Evolutionary conservation across 495 filamentous ascomycete species (phyloP), one percentile per base, ranked within the genome.

Genomic region (Cetradonia linearis): DNA sequence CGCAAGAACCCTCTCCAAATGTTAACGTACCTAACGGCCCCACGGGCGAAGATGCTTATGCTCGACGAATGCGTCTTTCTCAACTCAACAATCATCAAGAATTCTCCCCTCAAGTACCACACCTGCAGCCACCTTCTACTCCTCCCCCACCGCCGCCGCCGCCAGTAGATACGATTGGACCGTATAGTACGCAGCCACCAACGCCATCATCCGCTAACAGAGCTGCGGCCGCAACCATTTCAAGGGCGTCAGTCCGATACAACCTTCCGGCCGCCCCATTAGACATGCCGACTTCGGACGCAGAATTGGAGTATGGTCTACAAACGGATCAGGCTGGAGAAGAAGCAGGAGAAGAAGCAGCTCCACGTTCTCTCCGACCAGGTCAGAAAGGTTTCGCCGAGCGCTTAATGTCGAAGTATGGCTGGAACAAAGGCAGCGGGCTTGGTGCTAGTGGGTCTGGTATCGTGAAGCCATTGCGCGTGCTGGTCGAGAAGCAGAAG

Each of bases 181-280:
- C 18, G n/a, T 7, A 46, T 8, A 16, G 37, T 6, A 18, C 27
- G 25, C 38, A 57, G 27, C 55, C 37, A 20, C 38, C 37, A 59
- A 30, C 72, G 55, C 47, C 66, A 40, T 66, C 71, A 7, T 66
- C 70, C 34, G 16, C 60, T 4, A 56, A 62, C 18, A 38, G 28
- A 16, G 65, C 78, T 27, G 68, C 77, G 18, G 61, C 70, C 13
- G 62, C 77, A 40, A 85, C 81, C 16, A 95, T 96, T 66, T 92
- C 90, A 52, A 85, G 88, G 38, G 88, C 87, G 5, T 91, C 92
- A 2, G 86, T 97, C 54, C 87, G 87, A 56, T 96, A 96, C 71
- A 78, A 81, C 40, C 75, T 86, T 18, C 83, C 86, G 9, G 71
- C 83, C 9, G 72, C 84, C 6, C 75, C 83, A 18, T 70, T 76